Base-by-base conservation (phyloP, 352 stramenopile species). In the Pythium dissimile region DNA sequence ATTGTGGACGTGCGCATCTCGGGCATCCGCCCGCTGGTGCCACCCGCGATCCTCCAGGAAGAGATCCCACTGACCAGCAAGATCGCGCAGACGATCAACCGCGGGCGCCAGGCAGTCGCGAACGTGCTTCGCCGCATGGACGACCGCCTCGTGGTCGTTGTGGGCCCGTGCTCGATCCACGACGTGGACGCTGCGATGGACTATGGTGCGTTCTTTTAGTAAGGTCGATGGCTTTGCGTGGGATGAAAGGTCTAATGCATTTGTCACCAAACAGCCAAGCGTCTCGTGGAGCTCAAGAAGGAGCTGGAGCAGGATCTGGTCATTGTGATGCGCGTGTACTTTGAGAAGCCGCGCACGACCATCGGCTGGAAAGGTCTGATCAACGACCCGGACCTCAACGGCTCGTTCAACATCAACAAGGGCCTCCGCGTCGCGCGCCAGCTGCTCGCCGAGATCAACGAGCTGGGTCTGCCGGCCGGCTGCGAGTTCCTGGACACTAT, bases 341-440 rank as follows among this genome's bases (percentile, higher is more conserved):
- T 96, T 60, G 87, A 96, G 59, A 96, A 96, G 67, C 87, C 87
- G 23, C 81, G 87, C 39, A 96, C 87, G 31, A 96, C 87, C 8
- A 81, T 96, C 2, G 87, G 87, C 42, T 96, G 87, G 87, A 96
- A 96, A 59, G 87, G 87, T 8, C 61, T 96, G 62, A 96, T 96
- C 72, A 96, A 96, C 64, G 85, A 96, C 66, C 87, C 87, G 45
- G 83, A 96, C 61, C 81, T 96, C 35, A 75, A 95, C 43, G 84
- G 83, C 62, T 90, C 84, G 28, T 96, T 95, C 70, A 94, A 95
- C 68, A 96, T 96, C 70, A 96, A 95, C 80, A 94, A 96, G 71
- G 87, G 85, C 2, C 71, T 96, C 10, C 82, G 82, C 24, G 72
- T 94, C 9, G 87, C 84, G 1, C 86, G 87, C 48, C 73, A 95